Percentiles rank a stretch among this genome's conserved stretches.
Conservation (phyloP, 2,329 filamentous ascomycete genomes). For the Eutypa lata region DNA sequence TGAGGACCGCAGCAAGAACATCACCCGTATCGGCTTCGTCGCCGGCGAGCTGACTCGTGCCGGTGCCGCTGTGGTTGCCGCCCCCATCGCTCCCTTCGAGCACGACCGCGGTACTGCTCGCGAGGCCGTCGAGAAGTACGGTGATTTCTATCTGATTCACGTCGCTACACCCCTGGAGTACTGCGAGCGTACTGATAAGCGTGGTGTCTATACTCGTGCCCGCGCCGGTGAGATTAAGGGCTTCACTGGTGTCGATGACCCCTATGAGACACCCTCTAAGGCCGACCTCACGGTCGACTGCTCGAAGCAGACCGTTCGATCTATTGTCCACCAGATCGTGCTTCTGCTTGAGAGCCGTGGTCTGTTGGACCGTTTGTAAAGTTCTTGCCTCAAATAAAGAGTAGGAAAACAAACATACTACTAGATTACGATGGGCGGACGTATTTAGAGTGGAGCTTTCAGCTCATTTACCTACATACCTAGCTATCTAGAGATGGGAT, state of each 20-base stretch:
- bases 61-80: constrained; percentile 91
- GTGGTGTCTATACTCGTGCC: constrained; percentile 82
- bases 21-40: constrained; percentile 93
- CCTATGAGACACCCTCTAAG: constrained; percentile 82
- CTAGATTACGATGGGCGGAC: too few relatives aligned
- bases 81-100: constrained; percentile 93
- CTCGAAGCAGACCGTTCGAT: constrained; percentile 83
- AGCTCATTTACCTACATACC: too few relatives aligned
- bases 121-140: constrained; percentile 82
- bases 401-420: not conserved
- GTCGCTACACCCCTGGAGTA: constrained; percentile 90
- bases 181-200: constrained; percentile 92
- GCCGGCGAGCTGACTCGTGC: constrained; percentile 90
- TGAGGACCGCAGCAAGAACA: constrained; percentile 91
- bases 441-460: too few relatives aligned
- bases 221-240: constrained; percentile 90
- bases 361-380: constrained; percentile 69
- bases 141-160: constrained; percentile 92
- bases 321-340: constrained; percentile 95
- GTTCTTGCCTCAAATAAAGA: not conserved
- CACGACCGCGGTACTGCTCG: constrained; percentile 71
- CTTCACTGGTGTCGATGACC: constrained; percentile 97
- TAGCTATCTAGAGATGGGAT: too few relatives aligned
- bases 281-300: constrained; percentile 81
- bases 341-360: constrained; percentile 87